A percentile compares a stretch with the other conserved stretches of the same genome.
These are phyloP conservation scores for Sphaceloma murrayae DNA, from an alignment of 2,329 filamentous ascomycete genomes.

Conservation along the genomic window DNA sequence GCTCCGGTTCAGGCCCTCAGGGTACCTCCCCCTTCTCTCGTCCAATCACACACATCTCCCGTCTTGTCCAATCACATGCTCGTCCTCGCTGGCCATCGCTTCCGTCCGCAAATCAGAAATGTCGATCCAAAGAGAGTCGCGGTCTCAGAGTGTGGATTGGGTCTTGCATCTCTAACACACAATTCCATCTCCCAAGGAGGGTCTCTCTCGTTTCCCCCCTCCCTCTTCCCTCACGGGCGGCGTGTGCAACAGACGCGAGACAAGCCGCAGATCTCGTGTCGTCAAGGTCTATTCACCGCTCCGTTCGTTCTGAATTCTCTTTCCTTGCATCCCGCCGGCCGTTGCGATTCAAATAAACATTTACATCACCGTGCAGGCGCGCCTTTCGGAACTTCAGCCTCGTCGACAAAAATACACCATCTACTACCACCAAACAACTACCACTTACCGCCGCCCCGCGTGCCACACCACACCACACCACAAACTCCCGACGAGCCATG, in stretches of 20 bases:
- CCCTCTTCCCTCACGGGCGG: too few relatives aligned
- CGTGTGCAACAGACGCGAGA: constrained; percentile 8
- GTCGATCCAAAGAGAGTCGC: not conserved
- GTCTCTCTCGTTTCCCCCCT: not conserved
- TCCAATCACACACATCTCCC: constrained; percentile 2
- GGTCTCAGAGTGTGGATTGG: constrained; percentile 13
- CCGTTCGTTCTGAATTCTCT: constrained; percentile 1
- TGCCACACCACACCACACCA: not conserved
- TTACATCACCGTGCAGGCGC: constrained; percentile 14
- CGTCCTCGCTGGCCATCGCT: too few relatives aligned
- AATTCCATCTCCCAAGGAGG: not conserved
- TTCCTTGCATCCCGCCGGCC: constrained; percentile 9
- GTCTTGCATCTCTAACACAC: constrained; percentile 5
- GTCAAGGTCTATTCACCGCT: not conserved
- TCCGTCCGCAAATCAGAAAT: too few relatives aligned
- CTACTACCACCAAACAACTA: too few relatives aligned
- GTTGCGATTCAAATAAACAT: constrained; percentile 14
- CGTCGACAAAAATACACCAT: constrained; percentile 14
- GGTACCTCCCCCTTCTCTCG: not conserved
- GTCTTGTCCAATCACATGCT: too few relatives aligned
- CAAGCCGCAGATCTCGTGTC: constrained; percentile 3
- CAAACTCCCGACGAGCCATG: constrained; percentile 3
- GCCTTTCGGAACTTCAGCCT: constrained; percentile 12
- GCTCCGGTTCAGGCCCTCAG: too few relatives aligned
- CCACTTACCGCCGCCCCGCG: too few relatives aligned